Base-by-base conservation (phyloP, 2,329 filamentous ascomycete genomes). In the Botrytis byssoidea region DNA sequence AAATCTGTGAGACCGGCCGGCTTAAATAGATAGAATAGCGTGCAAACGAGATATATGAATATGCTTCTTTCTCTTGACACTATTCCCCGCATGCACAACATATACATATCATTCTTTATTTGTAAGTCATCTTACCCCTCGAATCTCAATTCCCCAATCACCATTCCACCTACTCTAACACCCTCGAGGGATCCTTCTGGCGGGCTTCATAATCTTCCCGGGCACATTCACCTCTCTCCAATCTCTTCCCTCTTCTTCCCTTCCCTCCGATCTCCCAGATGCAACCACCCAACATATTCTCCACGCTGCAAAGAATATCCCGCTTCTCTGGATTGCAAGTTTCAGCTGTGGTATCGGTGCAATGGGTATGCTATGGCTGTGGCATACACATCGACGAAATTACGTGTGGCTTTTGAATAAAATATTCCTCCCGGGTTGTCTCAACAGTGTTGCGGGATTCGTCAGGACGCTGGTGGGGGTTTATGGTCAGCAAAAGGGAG, bases 71-170 rank as follows among this genome's bases (percentile, higher is more conserved):
- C 72, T 1, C 74, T 80, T 25, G 79, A 81, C 59, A 75, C 71
- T 16, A 80, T 80, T n/a, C 78, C 80, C 7, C 73, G 77, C 2
- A 48, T 79, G 5, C 78, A 81, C 64, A 80, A 79, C 63, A 79
- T 81, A 51, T 74, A 79, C 48, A 77, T 78, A 6, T 65, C 75
- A n/a, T 78, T 79, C 70, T 79, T 79, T 61, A 80, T 77, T n/a
- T 79, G 76, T 76, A 61, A 44, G 59, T 68, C 29, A 40, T 44
- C 14, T 29, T 9, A 44, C 25, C 40, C 14, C 51, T 25, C 60
- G n/a, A 32, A 55, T 55, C 2, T 29, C 51, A 3, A 55, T 29
- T 35, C 7, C 18, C 18, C 16, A 29, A 59, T 32, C n/a, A 20
- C 29, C 14, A 29, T 46, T 46, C 18, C 14, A 55, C 29, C 18